Percentiles rank a stretch among this genome's conserved stretches.
These are phyloP conservation scores for Salicornia ramosissima DNA, from an alignment of 148 eudicot species.

Conservation along the genomic window DNA sequence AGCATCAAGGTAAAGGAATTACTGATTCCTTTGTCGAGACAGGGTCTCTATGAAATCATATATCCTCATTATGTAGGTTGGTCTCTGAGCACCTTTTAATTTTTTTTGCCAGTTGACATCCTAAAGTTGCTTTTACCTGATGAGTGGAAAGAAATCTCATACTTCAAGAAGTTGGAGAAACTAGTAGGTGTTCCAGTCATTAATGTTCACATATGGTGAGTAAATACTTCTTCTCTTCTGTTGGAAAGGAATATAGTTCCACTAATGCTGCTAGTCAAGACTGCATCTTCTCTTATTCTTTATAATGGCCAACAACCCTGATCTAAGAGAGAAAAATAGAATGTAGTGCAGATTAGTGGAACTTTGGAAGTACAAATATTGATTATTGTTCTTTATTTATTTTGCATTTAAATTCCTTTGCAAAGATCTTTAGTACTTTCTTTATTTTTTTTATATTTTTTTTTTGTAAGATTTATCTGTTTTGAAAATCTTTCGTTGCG, in stretches of 20 bases:
- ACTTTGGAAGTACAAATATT: too few species aligned
- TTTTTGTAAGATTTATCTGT: not conserved
- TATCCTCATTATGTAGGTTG: too few species aligned
- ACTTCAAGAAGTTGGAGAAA: constrained; percentile 82
- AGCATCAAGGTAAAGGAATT: not conserved
- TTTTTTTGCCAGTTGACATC: constrained; percentile 57
- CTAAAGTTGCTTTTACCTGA: constrained; percentile 86
- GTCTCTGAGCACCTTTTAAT: not conserved
- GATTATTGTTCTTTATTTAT: too few species aligned
- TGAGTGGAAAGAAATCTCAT: constrained; percentile 74
- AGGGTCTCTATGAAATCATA: too few species aligned
- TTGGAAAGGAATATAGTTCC: not conserved
- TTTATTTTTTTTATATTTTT: too few species aligned
- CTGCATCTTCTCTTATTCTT: not conserved
- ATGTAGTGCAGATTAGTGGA: too few species aligned
- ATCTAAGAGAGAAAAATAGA: too few species aligned
- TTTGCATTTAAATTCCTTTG: too few species aligned
- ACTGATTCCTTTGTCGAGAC: not conserved
- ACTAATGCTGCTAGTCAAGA: not conserved
- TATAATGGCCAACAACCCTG: not conserved
- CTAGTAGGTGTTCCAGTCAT: constrained; percentile 97
- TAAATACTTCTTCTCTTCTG: constrained; percentile 15
- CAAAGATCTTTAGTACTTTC: too few species aligned
- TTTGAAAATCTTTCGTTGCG: not conserved
- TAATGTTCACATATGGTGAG: constrained; percentile 98